Conservation (phyloP, 345 rosid species). For the Mallotus nudiflorus region DNA sequence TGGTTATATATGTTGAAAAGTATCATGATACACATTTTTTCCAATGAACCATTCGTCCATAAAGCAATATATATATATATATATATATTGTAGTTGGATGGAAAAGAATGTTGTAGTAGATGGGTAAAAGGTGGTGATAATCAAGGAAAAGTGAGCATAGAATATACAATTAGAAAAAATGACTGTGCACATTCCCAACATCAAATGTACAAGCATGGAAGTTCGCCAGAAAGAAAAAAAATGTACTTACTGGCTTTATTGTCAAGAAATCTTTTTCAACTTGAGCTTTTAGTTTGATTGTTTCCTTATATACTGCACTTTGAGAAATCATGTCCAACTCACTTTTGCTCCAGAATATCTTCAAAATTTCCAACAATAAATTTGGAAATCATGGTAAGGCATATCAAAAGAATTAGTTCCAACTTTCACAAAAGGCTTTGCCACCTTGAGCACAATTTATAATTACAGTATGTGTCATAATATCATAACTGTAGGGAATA, state of each 20-base stretch:
- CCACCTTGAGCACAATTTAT: neutral
- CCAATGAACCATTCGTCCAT: no score
- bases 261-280: slow-evolving; percentile 52
- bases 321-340: slow-evolving; percentile 67
- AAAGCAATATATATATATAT: no score
- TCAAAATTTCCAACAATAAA: slow-evolving; percentile 15
- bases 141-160: neutral
- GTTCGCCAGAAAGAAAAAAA: neutral
- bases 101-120: neutral
- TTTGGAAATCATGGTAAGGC: neutral
- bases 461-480: neutral
- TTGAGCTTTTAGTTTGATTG: slow-evolving; percentile 53
- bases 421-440: neutral
- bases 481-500: neutral
- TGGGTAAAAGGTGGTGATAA: neutral
- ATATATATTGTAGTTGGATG: neutral
- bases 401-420: neutral
- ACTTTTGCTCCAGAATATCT: slow-evolving; percentile 76
- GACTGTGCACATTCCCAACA: neutral
- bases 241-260: slow-evolving; percentile 48
- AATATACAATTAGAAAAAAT: neutral
- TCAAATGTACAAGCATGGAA: neutral
- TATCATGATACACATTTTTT: neutral
- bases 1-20: neutral
- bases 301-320: slow-evolving; percentile 69